Base-by-base conservation (phyloP, 2,329 filamentous ascomycete genomes). In the Scedosporium apiospermum region DNA sequence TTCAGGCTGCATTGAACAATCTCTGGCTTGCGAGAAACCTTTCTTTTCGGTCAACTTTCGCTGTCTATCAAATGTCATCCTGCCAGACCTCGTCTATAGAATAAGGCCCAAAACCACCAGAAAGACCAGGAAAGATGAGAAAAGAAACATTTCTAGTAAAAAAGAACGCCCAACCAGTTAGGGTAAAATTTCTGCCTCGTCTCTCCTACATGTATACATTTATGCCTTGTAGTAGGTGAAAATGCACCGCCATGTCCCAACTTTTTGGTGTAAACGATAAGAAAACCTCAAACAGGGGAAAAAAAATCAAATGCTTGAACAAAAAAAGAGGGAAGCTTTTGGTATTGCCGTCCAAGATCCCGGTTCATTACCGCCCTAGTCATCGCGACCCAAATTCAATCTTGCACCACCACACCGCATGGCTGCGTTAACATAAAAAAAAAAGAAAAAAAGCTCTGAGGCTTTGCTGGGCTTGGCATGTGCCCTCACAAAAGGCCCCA, bases 381-480 rank as follows among this genome's bases (percentile, higher is more conserved):
- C 49, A 53, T 53, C 18, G 49, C 49, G 49, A 53, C 49, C 49
- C 49, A 53, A 53, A 53, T 53, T 53, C 49, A 53, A 53, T 53
- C 49, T 53, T 53, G 49, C 49, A 53, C 49, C n/a, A 10, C 30
- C 30, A 34, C 30, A 34, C 30, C 49, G 6, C 49, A 26, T 53
- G 49, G 49, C 49, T 53, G 49, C 49, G 18, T 69, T 59, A 64
- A 58, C 53, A 65, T 65, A 64, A 63, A 65, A 63, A 64, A 65
- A 67, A 64, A 61, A n/a, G n/a, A 62, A 64, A 65, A 66, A 66
- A 71, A 64, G 64, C 53, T 63, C 62, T 34, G 23, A 42, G 61
- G 53, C 63, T 57, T 53, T n/a, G 12, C 49, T 21, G 4, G 49
- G 49, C 49, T 53, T 18, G 18, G 49, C n/a, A 53, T 53, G n/a